These are phyloP conservation scores for Diaporthe citrichinensis DNA, from an alignment of 2,329 filamentous ascomycete genomes.

Conservation along the genomic window DNA sequence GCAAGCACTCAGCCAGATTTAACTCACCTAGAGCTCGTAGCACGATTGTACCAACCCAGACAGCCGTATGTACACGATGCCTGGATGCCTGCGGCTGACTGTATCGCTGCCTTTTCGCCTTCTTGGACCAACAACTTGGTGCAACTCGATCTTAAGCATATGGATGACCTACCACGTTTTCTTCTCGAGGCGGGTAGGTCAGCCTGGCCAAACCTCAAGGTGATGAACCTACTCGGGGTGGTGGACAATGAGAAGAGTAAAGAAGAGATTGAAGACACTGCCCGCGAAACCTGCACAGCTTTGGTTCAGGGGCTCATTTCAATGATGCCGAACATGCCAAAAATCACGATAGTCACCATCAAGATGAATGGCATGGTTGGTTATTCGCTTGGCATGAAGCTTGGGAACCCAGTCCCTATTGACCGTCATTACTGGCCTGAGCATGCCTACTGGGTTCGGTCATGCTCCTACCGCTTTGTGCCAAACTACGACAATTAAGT, in stretches of 20 bases:
- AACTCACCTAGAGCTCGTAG: background rate
- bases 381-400: background rate
- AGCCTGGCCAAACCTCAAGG: background rate
- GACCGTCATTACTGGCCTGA: too few species aligned
- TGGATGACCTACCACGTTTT: background rate
- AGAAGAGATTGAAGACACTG: background rate
- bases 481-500: background rate
- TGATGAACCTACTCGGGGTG: background rate
- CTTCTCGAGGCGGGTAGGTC: background rate
- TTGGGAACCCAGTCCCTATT: background rate
- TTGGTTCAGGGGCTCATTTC: background rate
- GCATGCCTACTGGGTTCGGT: background rate
- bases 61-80: accelerated
- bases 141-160: background rate
- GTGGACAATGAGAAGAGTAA: background rate
- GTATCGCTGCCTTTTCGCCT: background rate
- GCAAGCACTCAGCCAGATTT: background rate
- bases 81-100: background rate
- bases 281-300: background rate
- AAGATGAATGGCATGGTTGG: background rate
- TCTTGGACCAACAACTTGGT: background rate
- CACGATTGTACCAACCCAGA: background rate
- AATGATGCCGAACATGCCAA: background rate
- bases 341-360: background rate
- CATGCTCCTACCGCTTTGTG: background rate